A percentile compares a stretch with the other conserved stretches of the same genome.
phyloP scores from a whole-genome alignment of 768 basidiomycete genomes.

The Paxillus rubicundulus region DNA sequence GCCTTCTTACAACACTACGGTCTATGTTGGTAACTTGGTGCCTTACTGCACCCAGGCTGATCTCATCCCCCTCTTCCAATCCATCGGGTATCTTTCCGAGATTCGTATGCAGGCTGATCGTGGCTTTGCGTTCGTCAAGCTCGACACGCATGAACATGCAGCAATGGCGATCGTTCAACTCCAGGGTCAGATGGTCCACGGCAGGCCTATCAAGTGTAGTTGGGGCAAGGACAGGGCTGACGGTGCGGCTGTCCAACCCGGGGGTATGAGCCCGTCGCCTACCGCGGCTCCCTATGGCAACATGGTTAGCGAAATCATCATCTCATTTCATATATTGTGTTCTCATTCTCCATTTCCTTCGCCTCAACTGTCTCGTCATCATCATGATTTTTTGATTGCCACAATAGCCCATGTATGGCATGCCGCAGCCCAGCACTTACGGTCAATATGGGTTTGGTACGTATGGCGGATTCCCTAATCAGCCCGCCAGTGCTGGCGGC shows the following conservation, averaged over 20 bases:
- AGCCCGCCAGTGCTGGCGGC: conserved; percentile 49
- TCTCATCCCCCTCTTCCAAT: conserved; percentile 96
- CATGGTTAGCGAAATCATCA: conserved; percentile 49
- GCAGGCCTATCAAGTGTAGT: conserved; percentile 95
- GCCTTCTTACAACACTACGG: conserved; percentile 90
- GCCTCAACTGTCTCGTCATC: conserved; percentile 1
- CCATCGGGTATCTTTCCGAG: conserved; percentile 97
- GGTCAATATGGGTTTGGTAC: conserved; percentile 73
- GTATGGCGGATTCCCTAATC: conserved; percentile 69
- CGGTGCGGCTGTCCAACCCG: conserved; percentile 53
- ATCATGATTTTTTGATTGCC: background rate
- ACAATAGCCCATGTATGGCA: conserved; percentile 80
- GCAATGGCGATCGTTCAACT: conserved; percentile 97
- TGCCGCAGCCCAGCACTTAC: conserved; percentile 80
- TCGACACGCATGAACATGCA: conserved; percentile 97
- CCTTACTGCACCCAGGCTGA: conserved; percentile 97
- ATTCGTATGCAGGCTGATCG: conserved; percentile 99
- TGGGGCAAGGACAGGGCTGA: conserved; percentile 97
- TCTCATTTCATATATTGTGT: background rate
- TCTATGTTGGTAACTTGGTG: conserved; percentile 98
- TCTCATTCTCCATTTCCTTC: background rate
- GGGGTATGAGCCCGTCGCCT: conserved; percentile 60
- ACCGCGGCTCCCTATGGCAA: conserved; percentile 67
- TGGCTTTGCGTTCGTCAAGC: conserved; percentile 98
- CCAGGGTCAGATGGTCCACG: conserved; percentile 96